Evolutionary conservation across 2,329 filamentous ascomycete species (phyloP).

Genomic region (Nemania serpens): DNA sequence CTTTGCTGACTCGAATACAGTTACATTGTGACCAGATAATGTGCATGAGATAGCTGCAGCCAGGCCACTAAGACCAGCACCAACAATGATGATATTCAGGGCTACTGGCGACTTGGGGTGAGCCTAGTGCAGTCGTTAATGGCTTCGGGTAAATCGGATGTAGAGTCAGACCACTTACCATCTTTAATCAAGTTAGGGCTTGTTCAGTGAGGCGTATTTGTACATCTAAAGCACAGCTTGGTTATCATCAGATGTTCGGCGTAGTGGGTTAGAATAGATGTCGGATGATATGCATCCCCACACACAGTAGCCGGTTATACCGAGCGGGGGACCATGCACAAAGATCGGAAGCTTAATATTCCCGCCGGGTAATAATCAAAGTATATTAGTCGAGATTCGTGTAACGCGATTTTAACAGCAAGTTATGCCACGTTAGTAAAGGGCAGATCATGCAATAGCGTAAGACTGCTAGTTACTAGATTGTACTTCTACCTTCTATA

Average conservation of each 20-base stretch:
- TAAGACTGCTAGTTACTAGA: too few relatives aligned
- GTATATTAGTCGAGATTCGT: too few relatives aligned
- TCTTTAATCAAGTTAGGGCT: not conserved
- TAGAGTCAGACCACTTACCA: not conserved
- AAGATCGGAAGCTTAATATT: too few relatives aligned
- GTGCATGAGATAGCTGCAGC: conserved; percentile 46
- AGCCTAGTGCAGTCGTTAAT: not conserved
- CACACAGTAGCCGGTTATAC: not conserved
- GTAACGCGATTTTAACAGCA: too few relatives aligned
- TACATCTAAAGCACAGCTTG: too few relatives aligned
- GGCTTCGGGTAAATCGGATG: not conserved
- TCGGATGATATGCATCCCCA: not conserved
- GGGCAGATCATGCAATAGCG: too few relatives aligned
- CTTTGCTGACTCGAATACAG: conserved; percentile 48
- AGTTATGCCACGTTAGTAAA: too few relatives aligned
- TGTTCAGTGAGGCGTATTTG: not conserved
- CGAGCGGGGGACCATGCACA: too few relatives aligned
- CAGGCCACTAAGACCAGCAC: conserved; percentile 50
- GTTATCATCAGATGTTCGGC: not conserved
- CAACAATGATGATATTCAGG: conserved; percentile 48
- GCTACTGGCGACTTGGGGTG: conserved; percentile 18
- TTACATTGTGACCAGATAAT: conserved; percentile 47
- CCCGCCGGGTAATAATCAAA: too few relatives aligned
- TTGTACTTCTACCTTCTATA: too few relatives aligned
- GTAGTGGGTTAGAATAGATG: not conserved